Evolutionary conservation across 2,329 filamentous ascomycete genomes (phyloP).

Genomic region (Onygena corvina): DNA sequence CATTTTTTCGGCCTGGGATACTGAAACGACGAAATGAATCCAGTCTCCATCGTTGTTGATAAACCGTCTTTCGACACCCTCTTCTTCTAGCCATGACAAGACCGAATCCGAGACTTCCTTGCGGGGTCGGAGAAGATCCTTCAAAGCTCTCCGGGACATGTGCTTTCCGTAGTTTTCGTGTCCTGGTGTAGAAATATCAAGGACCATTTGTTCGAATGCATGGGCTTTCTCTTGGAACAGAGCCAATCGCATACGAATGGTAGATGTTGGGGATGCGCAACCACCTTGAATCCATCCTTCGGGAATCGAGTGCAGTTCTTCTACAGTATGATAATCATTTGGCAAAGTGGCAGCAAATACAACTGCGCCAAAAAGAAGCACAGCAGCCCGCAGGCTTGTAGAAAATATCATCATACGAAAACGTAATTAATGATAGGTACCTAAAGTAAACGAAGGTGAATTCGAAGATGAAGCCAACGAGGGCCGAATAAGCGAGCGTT

Average conservation of each 20-base stretch:
- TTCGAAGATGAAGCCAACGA: too few relatives aligned
- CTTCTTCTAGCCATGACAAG: slow-evolving; percentile 43
- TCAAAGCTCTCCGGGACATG: slow-evolving; percentile 49
- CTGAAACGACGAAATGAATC: slow-evolving; percentile 41
- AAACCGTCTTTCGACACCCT: slow-evolving; percentile 36
- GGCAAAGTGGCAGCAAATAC: background rate
- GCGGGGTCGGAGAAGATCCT: slow-evolving; percentile 42
- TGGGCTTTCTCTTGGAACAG: slow-evolving; percentile 39
- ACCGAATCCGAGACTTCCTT: slow-evolving; percentile 40
- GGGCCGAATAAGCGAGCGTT: too few relatives aligned
- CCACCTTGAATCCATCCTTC: slow-evolving; percentile 25
- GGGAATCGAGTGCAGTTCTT: slow-evolving; percentile 23
- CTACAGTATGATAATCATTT: slow-evolving; percentile 15
- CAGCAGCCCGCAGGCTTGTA: background rate
- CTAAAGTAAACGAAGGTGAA: background rate
- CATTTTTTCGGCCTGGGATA: slow-evolving; percentile 12
- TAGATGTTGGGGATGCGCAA: slow-evolving; percentile 25
- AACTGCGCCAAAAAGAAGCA: background rate
- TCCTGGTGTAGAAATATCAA: slow-evolving; percentile 50
- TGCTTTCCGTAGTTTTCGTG: slow-evolving; percentile 50
- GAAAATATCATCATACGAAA: background rate
- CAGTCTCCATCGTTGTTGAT: slow-evolving; percentile 47
- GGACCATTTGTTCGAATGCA: slow-evolving; percentile 46
- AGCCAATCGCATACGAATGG: slow-evolving; percentile 40
- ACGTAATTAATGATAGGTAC: background rate